phyloP scores from a whole-genome alignment of 768 basidiomycete genomes.

The Cystobasidium ongulense region DNA sequence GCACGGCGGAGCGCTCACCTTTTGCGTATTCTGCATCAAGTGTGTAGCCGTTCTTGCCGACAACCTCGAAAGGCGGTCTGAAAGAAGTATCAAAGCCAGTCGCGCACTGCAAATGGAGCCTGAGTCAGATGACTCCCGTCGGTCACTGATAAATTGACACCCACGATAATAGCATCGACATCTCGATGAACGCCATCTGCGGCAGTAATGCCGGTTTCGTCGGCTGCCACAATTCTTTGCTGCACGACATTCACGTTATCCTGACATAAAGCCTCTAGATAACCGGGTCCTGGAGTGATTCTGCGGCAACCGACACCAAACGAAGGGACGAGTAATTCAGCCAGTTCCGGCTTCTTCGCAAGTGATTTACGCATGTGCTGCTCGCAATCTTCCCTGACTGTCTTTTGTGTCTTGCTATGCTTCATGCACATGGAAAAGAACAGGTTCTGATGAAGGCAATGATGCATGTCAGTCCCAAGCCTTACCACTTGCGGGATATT shows the following conservation, averaged over 20 bases:
- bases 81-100: slow-evolving; percentile 24
- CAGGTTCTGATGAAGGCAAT: slow-evolving; percentile 11
- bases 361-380: slow-evolving; percentile 17
- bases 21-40: slow-evolving; percentile 4
- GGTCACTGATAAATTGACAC: background rate
- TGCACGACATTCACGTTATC: slow-evolving; percentile 30
- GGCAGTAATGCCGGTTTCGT: slow-evolving; percentile 33
- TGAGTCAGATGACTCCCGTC: background rate
- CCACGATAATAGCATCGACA: slow-evolving; percentile 35
- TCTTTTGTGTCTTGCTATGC: slow-evolving; percentile 16
- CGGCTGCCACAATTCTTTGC: slow-evolving; percentile 24
- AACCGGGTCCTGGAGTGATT: slow-evolving; percentile 27
- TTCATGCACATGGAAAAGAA: slow-evolving; percentile 23
- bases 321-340: slow-evolving; percentile 26
- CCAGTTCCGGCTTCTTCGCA: background rate
- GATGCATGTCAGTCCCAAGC: background rate
- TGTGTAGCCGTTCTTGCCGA: slow-evolving; percentile 11
- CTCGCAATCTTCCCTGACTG: slow-evolving; percentile 17
- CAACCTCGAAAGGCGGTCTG: background rate
- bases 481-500: background rate
- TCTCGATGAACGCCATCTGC: slow-evolving; percentile 31
- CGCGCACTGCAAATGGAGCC: background rate
- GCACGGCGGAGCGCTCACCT: background rate
- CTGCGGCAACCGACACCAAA: slow-evolving; percentile 23
- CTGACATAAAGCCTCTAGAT: slow-evolving; percentile 24